phyloP scores from a whole-genome alignment of 306 rosid species.

The Quercus agrifolia region DNA sequence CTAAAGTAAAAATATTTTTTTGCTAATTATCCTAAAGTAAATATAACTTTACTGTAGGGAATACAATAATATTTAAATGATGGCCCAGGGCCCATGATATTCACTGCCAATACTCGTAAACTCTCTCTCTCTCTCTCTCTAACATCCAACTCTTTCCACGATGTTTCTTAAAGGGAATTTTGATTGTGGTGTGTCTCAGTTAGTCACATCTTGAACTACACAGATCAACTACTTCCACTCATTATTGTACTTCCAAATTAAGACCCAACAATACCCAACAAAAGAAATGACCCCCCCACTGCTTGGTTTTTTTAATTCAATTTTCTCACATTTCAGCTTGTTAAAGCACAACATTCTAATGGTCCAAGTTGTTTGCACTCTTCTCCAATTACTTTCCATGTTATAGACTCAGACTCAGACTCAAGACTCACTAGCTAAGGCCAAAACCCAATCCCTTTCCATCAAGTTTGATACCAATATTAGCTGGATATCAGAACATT shows the following conservation, averaged over 20 bases:
- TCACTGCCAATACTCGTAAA: too few relatives aligned
- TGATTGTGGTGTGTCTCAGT: conserved; percentile 59
- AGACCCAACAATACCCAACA: conserved; percentile 17
- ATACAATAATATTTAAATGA: too few relatives aligned
- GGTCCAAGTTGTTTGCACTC: conserved; percentile 26
- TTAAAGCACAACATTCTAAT: conserved; percentile 39
- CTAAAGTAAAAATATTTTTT: too few relatives aligned
- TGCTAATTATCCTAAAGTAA: too few relatives aligned
- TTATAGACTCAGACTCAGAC: neutral
- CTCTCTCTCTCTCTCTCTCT: neutral
- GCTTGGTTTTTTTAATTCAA: conserved; percentile 16
- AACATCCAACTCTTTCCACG: neutral
- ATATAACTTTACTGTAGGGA: too few relatives aligned
- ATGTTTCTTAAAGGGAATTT: conserved; percentile 43
- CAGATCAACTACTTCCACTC: conserved; percentile 8
- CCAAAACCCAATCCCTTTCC: conserved; percentile 17
- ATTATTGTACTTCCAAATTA: conserved; percentile 27
- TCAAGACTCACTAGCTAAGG: conserved; percentile 9
- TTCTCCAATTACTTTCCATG: conserved; percentile 17
- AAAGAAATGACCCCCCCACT: conserved; percentile 26
- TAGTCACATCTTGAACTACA: conserved; percentile 56
- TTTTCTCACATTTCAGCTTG: conserved; percentile 4
- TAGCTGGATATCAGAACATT: conserved; percentile 29
- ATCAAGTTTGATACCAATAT: conserved; percentile 24
- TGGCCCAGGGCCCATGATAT: too few relatives aligned